Conservation (phyloP, 2,329 filamentous ascomycete genomes). For the Colletotrichum spinosum region DNA sequence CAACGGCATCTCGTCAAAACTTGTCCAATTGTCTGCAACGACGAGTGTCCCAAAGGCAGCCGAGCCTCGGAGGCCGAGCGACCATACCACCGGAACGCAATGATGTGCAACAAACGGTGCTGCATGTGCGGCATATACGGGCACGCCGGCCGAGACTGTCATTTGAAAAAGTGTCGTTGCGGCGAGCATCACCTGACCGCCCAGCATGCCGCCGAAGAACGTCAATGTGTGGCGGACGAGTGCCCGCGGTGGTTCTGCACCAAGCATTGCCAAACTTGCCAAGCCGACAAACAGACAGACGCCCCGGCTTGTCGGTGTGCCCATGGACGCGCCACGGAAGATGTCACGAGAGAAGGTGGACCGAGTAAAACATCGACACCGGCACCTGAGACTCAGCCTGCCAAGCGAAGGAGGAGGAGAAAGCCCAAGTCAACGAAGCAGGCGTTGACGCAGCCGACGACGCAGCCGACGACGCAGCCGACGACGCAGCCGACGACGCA, state of each 20-base stretch:
- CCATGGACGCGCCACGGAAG: background rate
- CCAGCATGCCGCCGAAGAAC: conserved; percentile 4
- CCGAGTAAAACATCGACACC: no score
- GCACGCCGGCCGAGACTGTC: conserved; percentile 51
- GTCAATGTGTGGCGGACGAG: conserved; percentile 9
- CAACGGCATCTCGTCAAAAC: conserved; percentile 47
- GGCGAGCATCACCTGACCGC: conserved; percentile 48
- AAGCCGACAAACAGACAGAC: background rate
- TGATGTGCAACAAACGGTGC: conserved; percentile 51
- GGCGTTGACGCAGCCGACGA: background rate
- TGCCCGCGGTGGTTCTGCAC: conserved; percentile 27
- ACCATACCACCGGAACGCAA: conserved; percentile 48
- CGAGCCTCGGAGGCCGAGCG: conserved; percentile 38
- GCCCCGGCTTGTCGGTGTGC: background rate
- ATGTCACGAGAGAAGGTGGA: background rate
- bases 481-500: no score
- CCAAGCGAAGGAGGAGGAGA: conserved; percentile 9
- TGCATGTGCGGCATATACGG: conserved; percentile 55
- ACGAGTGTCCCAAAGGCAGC: conserved; percentile 45
- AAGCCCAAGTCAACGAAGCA: background rate
- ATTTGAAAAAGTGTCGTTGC: conserved; percentile 49
- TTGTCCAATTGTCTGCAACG: conserved; percentile 49
- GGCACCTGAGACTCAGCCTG: no score
- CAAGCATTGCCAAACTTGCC: conserved; percentile 23
- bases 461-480: no score